Percentiles rank a stretch among this genome's conserved stretches.
Conservation (phyloP, 805 yeast species). For the Candida xyloterini region DNA sequence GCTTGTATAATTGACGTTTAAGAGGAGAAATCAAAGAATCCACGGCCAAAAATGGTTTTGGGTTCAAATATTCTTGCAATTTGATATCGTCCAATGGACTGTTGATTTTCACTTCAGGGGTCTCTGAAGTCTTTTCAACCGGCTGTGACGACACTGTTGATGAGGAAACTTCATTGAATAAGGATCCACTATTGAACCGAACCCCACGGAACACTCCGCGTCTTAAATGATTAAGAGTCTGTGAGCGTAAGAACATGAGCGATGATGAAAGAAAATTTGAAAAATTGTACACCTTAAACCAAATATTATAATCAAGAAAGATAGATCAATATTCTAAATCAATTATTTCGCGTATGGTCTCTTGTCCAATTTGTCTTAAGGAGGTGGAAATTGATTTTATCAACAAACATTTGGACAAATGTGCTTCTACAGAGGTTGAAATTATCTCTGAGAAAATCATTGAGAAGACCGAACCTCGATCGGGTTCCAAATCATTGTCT, state of each 20-base stretch:
- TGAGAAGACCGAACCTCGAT: neutral
- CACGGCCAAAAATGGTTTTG: conserved; percentile 52
- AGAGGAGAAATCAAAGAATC: conserved; percentile 63
- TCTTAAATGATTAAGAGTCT: neutral
- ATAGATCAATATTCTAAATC: neutral
- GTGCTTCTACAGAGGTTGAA: conserved; percentile 15
- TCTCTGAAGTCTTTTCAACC: neutral
- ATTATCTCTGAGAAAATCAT: conserved; percentile 5
- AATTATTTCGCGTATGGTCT: conserved; percentile 27
- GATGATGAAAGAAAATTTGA: neutral
- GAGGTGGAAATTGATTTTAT: conserved; percentile 29
- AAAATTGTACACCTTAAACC: conserved; percentile 5
- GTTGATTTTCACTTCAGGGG: conserved; percentile 20
- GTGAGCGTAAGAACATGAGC: conserved; percentile 1
- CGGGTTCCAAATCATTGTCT: conserved; percentile 12
- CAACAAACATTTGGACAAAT: conserved; percentile 36
- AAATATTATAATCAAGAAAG: neutral
- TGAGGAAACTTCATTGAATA: conserved; percentile 26
- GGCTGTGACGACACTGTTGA: neutral
- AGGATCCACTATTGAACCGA: conserved; percentile 13
- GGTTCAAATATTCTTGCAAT: conserved; percentile 51
- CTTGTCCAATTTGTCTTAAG: conserved; percentile 34
- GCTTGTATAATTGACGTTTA: conserved; percentile 60
- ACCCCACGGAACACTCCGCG: neutral
- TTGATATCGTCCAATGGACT: conserved; percentile 26